These are phyloP conservation scores for Oryza nivara DNA, from an alignment of 176 grass and related monocot species.

Conservation along the genomic window DNA sequence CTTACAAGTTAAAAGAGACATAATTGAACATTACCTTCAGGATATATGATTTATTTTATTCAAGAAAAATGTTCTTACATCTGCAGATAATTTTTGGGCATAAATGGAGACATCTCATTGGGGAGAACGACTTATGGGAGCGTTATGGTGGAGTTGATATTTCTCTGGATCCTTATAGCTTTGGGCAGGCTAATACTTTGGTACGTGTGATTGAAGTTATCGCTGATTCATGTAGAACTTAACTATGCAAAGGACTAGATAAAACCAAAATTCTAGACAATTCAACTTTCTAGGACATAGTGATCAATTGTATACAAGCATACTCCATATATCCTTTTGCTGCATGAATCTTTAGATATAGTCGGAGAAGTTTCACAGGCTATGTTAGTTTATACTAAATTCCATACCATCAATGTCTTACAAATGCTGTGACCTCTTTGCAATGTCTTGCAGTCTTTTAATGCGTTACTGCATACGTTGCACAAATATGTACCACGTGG, in stretches of 20 bases:
- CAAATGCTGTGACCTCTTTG: conserved; percentile 38
- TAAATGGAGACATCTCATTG: conserved; percentile 90
- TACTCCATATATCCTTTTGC: conserved; percentile 4
- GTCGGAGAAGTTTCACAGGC: not conserved
- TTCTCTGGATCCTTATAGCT: conserved; percentile 83
- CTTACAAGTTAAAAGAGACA: conserved; percentile 16
- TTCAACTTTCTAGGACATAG: conserved; percentile 18
- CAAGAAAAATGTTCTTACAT: conserved; percentile 1
- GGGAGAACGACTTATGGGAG: conserved; percentile 91
- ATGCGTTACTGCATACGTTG: conserved; percentile 79
- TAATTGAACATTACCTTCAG: conserved; percentile 28
- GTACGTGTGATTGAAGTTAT: conserved; percentile 38
- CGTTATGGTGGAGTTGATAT: conserved; percentile 91
- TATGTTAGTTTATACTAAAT: conserved; percentile 20
- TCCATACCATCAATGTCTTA: conserved; percentile 18
- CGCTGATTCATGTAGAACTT: conserved; percentile 17
- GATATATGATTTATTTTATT: conserved; percentile 7
- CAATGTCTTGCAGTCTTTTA: conserved; percentile 67
- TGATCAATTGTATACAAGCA: conserved; percentile 20
- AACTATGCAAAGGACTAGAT: conserved; percentile 11
- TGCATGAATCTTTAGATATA: conserved; percentile 17
- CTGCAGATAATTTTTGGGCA: conserved; percentile 88
- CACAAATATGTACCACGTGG: conserved; percentile 88
- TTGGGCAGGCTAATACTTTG: conserved; percentile 97
- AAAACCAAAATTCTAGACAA: not conserved